Base-by-base conservation (phyloP, 495 filamentous ascomycete genomes). In the Xylaria flabelliformis region DNA sequence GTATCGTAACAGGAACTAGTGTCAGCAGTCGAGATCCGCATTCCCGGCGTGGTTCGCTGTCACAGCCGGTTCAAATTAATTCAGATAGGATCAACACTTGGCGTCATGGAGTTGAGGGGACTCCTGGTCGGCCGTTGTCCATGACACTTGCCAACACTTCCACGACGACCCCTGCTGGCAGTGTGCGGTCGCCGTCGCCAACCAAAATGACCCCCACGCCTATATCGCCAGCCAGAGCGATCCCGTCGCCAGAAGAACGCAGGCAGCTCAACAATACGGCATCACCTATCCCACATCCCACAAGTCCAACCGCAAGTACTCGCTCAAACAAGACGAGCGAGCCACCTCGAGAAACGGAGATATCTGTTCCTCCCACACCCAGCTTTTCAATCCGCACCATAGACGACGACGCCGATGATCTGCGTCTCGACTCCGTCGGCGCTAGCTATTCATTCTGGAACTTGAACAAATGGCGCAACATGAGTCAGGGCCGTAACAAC, bases 51-150 rank as follows among this genome's bases (percentile, higher is more conserved):
- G 87, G 87, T 19, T 90, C 87, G 1, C 74, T 87, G 32, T 80
- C 64, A 15, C 73, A 75, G 48, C 76, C 76, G 67, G 82, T 74
- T 58, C 75, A 89, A 80, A 74, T 89, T 85, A 91, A 89, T 5
- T 90, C 91, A 8, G 95, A 98, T 72, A 88, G 93, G n/a, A 97
- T 98, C 69, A 86, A 97, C 48, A 93, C 90, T 65, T 98, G 95
- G 95, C 91, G 95, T 17, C 93, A 95, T 75, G 93, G 91, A 42
- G 86, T 94, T 68, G 89, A 85, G 51, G 77, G 75, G 19, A 72
- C 81, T 24, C 75, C 79, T 1, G 73, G 77, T 44, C 77, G 79
- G 71, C 80, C 77, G 19, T 72, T 79, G 10, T 83, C 80, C 12
- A 74, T 77, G 29, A 53, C 74, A 10, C 69, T 80, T 15, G 19